Conservation (phyloP, 2,329 filamentous ascomycete species). For the Xylariaceae sp. region DNA sequence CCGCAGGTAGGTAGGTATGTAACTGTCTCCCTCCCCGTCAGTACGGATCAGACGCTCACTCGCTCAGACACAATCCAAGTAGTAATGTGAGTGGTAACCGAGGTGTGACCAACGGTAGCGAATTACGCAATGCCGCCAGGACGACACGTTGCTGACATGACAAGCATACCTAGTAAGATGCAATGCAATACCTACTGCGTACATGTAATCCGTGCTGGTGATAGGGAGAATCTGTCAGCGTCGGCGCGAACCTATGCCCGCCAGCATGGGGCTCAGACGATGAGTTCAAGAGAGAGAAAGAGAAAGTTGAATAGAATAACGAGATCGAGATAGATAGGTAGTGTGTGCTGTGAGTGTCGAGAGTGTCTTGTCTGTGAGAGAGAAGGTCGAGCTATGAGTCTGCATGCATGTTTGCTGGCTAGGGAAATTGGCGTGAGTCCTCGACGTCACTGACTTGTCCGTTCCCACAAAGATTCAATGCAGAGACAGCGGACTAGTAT, state of each 20-base stretch:
- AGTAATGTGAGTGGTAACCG: neutral
- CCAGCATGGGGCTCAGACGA: neutral
- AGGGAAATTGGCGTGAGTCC: neutral
- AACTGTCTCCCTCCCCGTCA: too few species aligned
- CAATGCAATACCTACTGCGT: neutral
- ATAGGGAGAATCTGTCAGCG: neutral
- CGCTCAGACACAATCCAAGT: neutral
- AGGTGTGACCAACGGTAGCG: neutral
- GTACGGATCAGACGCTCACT: too few species aligned
- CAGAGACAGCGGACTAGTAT: neutral
- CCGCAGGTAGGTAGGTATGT: too few species aligned
- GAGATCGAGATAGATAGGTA: too few species aligned
- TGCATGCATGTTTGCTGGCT: neutral
- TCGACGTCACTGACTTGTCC: neutral
- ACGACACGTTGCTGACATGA: neutral
- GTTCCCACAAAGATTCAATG: neutral
- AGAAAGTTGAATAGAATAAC: too few species aligned
- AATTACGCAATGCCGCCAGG: neutral
- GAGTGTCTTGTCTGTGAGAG: neutral
- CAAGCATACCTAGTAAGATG: neutral
- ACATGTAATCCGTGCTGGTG: neutral
- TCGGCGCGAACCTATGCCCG: neutral
- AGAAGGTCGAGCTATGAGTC: neutral
- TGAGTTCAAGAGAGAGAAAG: too few species aligned
- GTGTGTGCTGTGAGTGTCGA: too few species aligned